Evolutionary conservation across 371 early-diverging fungal genomes (phyloP), one percentile per base, ranked within the genome.

Genomic region (Apophysomyces sp.): DNA sequence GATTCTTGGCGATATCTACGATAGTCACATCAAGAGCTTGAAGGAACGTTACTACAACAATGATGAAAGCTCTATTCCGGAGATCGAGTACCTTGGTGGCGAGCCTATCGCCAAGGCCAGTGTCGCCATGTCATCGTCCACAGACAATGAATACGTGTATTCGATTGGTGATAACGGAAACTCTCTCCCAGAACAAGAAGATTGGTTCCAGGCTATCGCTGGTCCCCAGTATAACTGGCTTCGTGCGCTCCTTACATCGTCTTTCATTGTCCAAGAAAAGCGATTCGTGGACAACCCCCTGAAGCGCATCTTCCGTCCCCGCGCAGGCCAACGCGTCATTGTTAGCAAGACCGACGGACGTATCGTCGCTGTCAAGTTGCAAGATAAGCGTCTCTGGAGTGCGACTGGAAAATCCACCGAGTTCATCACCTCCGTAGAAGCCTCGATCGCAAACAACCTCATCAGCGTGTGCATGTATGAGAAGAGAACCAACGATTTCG

Each of bases 1-100:
- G 34, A 94, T 97, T 61, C 81, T 97, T 41, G 96, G 91, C 67
- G 86, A 84, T 34, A 95, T 97, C 62, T 92, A 95, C 81, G 67
- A 83, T 28, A 91, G 90, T 52, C 95, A 95, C 62, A 91, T 95
- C 60, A 78, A 79, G 4, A 81, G 85, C 56, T 81, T 95, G 67
- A 87, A 92, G 77, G 79, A 86, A 55, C 83, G 88, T 55, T 93
- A 91, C 80, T 93, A 96, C 77, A 82, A 80, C 62, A 78, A 85
- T 51, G 84, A 88, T 39, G 75, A 80, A 15, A 49, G 72, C 16
- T 49, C 62, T n/a, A 92, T 97, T 55, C 95, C 96, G 28, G 70
- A 79, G 27, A 87, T 90, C 49, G 96, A 94, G 62, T 95, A 94
- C 76, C 80, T 96, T 55, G 93, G 94, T 39, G 90, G 86, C 59